Evolutionary conservation across 2,329 filamentous ascomycete genomes (phyloP), one percentile per base, ranked within the genome.

Genomic region (Cercospora sojina): DNA sequence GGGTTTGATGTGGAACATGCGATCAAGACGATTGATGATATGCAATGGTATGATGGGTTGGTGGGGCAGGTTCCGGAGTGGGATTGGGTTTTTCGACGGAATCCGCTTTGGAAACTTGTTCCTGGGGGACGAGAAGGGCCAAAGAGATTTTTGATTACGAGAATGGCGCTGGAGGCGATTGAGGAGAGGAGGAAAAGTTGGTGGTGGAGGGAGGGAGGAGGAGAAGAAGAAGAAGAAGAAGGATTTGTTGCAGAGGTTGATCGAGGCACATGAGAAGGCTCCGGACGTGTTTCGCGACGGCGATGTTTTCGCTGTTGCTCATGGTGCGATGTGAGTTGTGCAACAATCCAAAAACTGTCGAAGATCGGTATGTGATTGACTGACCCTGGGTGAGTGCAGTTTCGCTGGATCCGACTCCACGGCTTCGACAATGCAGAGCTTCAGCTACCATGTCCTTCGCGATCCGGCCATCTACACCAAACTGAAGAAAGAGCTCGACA

Each of bases 341-440:
- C 68, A 85, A 43, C 10, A 5, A 3, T 13, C 20, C 6, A 25
- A 20, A n/a, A 18, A 55, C 7, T 18, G 53, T 20, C 9, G 2
- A 27, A 60, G 32, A 23, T 16, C 7, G 41, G n/a, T n/a, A n/a
- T 38, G 5, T 12, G 57, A 56, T 59, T 65, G 47, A 69, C 25
- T 31, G 29, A 35, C 18, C 18, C 18, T 20, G 16, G n/a, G n/a
- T n/a, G n/a, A n/a, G 10, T 57, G 16, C 66, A 71, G 68, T 51
- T 73, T 87, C 72, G 85, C 86, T 16, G 86, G 86, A 27, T 87
- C 86, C 20, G 86, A 88, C 76, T 87, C 86, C 0, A 87, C 86
- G 0, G 86, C 86, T 10, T 85, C 83, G 7, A 85, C 84, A 0
- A 86, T 86, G 84, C 83, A 86, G 69, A 85, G 83, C 64, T 84